Conservation (phyloP, 108 stramenopile species). For the Skeletonema marinoi region DNA sequence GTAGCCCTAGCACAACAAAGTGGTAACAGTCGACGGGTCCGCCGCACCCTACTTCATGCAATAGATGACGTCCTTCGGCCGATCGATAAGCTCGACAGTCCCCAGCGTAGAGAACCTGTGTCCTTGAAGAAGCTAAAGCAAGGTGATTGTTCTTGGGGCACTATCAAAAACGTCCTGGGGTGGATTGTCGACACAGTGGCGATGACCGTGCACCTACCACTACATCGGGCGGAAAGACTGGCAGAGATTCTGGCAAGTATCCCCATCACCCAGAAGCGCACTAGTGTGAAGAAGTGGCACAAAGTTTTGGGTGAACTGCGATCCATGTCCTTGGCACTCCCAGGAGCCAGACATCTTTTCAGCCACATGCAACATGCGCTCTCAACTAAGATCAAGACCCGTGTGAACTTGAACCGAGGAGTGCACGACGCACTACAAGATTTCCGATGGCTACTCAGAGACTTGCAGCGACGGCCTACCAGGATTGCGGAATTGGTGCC, state of each 20-base stretch:
- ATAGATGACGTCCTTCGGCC: slow-evolving; percentile 29
- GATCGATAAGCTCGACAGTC: slow-evolving; percentile 8
- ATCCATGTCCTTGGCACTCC: slow-evolving; percentile 45
- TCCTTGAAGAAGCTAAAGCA: slow-evolving; percentile 50
- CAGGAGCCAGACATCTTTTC: slow-evolving; percentile 42
- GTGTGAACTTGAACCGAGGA: neutral
- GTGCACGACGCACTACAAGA: neutral
- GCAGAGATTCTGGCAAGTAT: slow-evolving; percentile 3
- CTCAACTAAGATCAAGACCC: neutral
- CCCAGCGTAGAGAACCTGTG: slow-evolving; percentile 26
- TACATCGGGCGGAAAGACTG: slow-evolving; percentile 24
- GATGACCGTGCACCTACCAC: slow-evolving; percentile 5
- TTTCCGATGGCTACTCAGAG: neutral
- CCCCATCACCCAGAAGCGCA: neutral
- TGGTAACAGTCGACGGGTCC: neutral
- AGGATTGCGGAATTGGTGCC: slow-evolving; percentile 47
- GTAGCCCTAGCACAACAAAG: slow-evolving; percentile 1
- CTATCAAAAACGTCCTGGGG: slow-evolving; percentile 36
- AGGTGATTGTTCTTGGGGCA: slow-evolving; percentile 42
- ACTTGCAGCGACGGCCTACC: slow-evolving; percentile 25
- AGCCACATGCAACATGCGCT: slow-evolving; percentile 44
- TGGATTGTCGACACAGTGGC: slow-evolving; percentile 15
- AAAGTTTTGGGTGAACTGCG: slow-evolving; percentile 45
- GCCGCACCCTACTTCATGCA: neutral
- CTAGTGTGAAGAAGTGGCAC: slow-evolving; percentile 26